Evolutionary conservation across 2,329 filamentous ascomycete genomes (phyloP).

Genomic region (Bimuria novae-zelandiae): DNA sequence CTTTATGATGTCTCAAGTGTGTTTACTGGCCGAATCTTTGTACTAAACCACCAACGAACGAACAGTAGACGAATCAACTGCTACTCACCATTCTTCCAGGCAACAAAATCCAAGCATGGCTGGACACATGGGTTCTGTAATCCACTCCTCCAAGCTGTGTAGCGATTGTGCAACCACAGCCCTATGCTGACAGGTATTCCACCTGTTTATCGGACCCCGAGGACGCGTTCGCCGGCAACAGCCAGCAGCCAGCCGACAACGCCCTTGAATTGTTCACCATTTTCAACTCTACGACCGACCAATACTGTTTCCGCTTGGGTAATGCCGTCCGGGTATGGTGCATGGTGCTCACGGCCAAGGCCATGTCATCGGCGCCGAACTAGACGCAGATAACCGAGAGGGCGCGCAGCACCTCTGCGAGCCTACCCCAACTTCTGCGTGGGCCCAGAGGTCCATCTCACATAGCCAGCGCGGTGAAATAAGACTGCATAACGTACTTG

Average conservation of each 20-base stretch:
- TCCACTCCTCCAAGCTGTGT: neutral
- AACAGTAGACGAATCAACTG: too few relatives aligned
- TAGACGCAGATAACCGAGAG: constrained; percentile 15
- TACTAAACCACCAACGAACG: neutral
- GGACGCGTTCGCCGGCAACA: neutral
- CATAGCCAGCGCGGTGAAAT: too few relatives aligned
- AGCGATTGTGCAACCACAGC: neutral
- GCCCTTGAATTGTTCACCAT: neutral
- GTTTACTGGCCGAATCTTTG: too few relatives aligned
- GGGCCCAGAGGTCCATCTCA: neutral
- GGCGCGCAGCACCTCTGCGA: constrained; percentile 15
- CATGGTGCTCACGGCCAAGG: constrained; percentile 2
- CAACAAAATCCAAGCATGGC: neutral
- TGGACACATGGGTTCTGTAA: neutral
- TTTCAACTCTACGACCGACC: neutral
- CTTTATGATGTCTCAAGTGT: too few relatives aligned
- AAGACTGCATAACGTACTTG: neutral
- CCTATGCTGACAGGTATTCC: neutral
- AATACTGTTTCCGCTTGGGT: neutral
- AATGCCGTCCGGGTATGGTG: too few relatives aligned
- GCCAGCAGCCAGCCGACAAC: neutral
- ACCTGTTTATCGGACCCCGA: neutral
- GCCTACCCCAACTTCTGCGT: constrained; percentile 6
- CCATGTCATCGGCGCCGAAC: neutral
- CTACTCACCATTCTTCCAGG: neutral